A percentile compares a stretch with the other conserved stretches of the same genome.
These are phyloP conservation scores for Cyclostephanos tholiformis DNA, from an alignment of 108 stramenopile species.

Conservation along the genomic window DNA sequence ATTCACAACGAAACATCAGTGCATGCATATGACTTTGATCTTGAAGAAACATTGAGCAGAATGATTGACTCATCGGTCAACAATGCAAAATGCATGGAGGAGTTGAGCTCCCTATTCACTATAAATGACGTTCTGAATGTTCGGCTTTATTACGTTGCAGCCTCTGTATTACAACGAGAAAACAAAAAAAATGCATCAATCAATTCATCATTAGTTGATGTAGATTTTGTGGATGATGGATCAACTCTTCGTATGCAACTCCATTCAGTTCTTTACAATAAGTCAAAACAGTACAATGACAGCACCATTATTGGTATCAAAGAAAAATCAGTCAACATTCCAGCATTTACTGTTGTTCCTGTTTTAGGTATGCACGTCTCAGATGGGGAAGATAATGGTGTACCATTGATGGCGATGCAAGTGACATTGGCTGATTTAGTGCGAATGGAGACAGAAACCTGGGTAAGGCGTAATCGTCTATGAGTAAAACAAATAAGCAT, in stretches of 20 bases:
- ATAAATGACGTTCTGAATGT: slow-evolving; percentile 53
- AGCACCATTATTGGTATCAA: not conserved
- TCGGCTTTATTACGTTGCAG: slow-evolving; percentile 64
- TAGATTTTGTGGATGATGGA: slow-evolving; percentile 47
- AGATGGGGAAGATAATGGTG: slow-evolving; percentile 2
- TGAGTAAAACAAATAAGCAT: slow-evolving; percentile 9
- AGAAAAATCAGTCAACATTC: slow-evolving; percentile 32
- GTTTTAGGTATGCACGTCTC: slow-evolving; percentile 55
- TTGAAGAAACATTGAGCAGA: slow-evolving; percentile 33
- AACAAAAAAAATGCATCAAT: not conserved
- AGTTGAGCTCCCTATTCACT: slow-evolving; percentile 20
- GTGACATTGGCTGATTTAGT: slow-evolving; percentile 61
- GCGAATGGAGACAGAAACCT: slow-evolving; percentile 74
- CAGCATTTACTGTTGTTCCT: slow-evolving; percentile 58
- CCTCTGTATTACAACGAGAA: slow-evolving; percentile 9
- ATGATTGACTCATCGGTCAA: slow-evolving; percentile 60
- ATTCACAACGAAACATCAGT: not conserved
- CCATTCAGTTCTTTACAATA: slow-evolving; percentile 31
- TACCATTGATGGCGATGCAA: slow-evolving; percentile 67
- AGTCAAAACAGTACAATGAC: slow-evolving; percentile 21
- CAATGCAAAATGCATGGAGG: slow-evolving; percentile 24
- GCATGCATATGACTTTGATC: slow-evolving; percentile 24
- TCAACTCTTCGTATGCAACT: slow-evolving; percentile 42
- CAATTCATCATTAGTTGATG: not conserved
- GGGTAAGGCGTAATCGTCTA: slow-evolving; percentile 49